A percentile compares a stretch with the other conserved stretches of the same genome.
Evolutionary conservation across 2,329 filamentous ascomycete genomes (phyloP).

Genomic region (Harringtonia aguacate): DNA sequence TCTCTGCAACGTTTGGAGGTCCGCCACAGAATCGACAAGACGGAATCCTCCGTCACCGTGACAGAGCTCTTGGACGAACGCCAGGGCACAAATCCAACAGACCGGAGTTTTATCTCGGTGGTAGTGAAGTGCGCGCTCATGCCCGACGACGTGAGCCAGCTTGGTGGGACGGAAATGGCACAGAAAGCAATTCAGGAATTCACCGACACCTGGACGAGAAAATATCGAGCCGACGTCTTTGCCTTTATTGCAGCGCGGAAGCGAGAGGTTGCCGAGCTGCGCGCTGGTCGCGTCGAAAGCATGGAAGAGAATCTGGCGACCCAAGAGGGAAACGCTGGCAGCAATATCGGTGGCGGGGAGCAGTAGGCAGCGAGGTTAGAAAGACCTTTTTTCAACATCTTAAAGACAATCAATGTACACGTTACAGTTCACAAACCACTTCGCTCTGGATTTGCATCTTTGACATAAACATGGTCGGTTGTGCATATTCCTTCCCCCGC

Average conservation of each 20-base stretch:
- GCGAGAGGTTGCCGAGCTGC: not conserved
- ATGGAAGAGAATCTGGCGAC: not conserved
- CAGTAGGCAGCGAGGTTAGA: no score
- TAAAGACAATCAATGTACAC: no score
- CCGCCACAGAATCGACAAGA: no score
- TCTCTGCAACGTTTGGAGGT: no score
- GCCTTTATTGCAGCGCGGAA: not conserved
- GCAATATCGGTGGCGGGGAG: no score
- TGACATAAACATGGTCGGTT: not conserved
- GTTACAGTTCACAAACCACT: no score
- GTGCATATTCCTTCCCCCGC: not conserved
- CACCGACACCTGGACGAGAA: not conserved
- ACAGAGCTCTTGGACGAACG: no score
- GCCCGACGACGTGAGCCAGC: not conserved
- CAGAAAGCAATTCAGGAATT: not conserved
- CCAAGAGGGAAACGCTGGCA: not conserved
- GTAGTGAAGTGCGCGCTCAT: not conserved
- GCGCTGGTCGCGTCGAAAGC: not conserved
- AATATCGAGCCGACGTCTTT: not conserved
- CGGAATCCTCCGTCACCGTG: no score
- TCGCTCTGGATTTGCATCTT: not conserved
- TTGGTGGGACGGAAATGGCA: not conserved
- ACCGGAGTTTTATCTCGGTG: not conserved
- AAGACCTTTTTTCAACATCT: no score
- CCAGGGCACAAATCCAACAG: not conserved